Conservation (phyloP, 2,329 filamentous ascomycete genomes). For the Fonsecaea nubica region DNA sequence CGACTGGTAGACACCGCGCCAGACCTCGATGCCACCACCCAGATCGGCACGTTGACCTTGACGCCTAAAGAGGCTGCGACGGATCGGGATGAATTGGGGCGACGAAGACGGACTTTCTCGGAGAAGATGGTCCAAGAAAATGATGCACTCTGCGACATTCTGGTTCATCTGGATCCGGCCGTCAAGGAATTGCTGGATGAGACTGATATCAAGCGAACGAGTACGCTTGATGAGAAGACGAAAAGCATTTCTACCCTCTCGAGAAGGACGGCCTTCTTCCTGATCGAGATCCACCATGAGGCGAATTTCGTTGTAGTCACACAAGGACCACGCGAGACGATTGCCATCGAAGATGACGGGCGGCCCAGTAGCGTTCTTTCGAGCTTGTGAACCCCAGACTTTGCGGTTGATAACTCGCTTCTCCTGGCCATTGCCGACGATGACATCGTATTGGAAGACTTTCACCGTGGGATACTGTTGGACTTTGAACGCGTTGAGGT, state of each 20-base stretch:
- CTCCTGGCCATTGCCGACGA: constrained; percentile 67
- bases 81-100: constrained; percentile 68
- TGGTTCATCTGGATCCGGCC: constrained; percentile 67
- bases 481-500: constrained; percentile 79
- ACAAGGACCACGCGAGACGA: constrained; percentile 76
- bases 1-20: constrained; percentile 89
- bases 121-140: constrained; percentile 88
- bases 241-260: constrained; percentile 59
- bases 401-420: constrained; percentile 74
- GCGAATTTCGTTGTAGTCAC: constrained; percentile 55
- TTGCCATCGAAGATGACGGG: constrained; percentile 81
- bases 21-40: constrained; percentile 72
- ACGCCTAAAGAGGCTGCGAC: constrained; percentile 78
- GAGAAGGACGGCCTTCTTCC: constrained; percentile 58
- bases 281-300: constrained; percentile 75
- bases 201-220: constrained; percentile 70
- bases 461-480: constrained; percentile 63
- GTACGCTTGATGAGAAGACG: constrained; percentile 69
- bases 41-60: constrained; percentile 60
- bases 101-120: constrained; percentile 75
- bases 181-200: constrained; percentile 70
- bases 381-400: constrained; percentile 71
- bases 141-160: constrained; percentile 78
- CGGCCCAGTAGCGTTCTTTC: constrained; percentile 62
- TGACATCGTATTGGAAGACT: constrained; percentile 84